Evolutionary conservation across 345 rosid genomes (phyloP).

Genomic region (Camelina neglecta): DNA sequence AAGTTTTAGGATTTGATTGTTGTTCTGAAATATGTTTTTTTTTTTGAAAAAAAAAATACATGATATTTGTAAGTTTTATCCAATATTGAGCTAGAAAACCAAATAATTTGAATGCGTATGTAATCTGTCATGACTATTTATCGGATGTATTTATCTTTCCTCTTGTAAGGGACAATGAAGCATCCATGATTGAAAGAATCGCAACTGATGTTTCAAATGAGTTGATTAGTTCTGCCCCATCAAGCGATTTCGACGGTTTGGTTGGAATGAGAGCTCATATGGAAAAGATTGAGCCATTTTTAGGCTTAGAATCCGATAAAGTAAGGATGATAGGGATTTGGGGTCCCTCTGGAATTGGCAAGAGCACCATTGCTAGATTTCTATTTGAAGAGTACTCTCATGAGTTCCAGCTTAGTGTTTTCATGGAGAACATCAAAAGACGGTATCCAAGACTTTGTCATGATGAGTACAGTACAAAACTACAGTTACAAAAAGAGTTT

Average conservation of each 20-base stretch:
- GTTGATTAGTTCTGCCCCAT: background rate
- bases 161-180: slow-evolving; percentile 19
- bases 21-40: too few relatives aligned
- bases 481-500: slow-evolving; percentile 42
- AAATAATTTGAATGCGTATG: too few relatives aligned
- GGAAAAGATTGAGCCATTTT: background rate
- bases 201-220: background rate
- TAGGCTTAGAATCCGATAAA: background rate
- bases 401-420: slow-evolving; percentile 3
- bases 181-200: slow-evolving; percentile 29
- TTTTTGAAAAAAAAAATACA: too few relatives aligned
- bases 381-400: background rate
- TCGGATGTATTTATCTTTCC: background rate
- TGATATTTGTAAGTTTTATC: too few relatives aligned
- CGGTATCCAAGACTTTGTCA: background rate
- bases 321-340: slow-evolving; percentile 46
- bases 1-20: too few relatives aligned
- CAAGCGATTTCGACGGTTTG: background rate
- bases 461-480: slow-evolving; percentile 22
- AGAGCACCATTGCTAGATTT: slow-evolving; percentile 48
- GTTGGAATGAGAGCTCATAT: slow-evolving; percentile 42
- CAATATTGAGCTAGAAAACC: too few relatives aligned
- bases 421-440: slow-evolving; percentile 15
- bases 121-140: too few relatives aligned
- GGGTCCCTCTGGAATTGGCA: slow-evolving; percentile 46